Evolutionary conservation across 1,284 basidiomycete species (phyloP).

Genomic region (Pterulicium gracile): DNA sequence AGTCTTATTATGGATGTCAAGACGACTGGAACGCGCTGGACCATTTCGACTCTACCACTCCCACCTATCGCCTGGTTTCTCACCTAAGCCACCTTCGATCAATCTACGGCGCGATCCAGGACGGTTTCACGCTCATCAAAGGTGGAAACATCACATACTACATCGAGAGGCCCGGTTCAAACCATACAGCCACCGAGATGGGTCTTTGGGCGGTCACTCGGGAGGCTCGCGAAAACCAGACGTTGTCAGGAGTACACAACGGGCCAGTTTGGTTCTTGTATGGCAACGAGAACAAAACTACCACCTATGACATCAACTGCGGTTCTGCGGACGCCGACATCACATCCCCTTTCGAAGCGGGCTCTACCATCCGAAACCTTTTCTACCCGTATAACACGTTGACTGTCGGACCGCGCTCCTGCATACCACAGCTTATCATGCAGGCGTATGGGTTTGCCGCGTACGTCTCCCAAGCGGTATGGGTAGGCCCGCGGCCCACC

Average conservation of each 20-base stretch:
- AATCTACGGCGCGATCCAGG: slow-evolving; percentile 65
- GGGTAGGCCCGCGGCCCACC: slow-evolving; percentile 60
- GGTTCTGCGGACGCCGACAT: slow-evolving; percentile 44
- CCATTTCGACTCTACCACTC: slow-evolving; percentile 84
- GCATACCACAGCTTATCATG: slow-evolving; percentile 55
- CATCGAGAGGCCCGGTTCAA: slow-evolving; percentile 76
- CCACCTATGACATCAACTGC: slow-evolving; percentile 56
- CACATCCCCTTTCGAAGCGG: slow-evolving; percentile 60
- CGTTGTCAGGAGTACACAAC: slow-evolving; percentile 41
- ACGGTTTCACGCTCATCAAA: slow-evolving; percentile 73
- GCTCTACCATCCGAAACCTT: slow-evolving; percentile 58
- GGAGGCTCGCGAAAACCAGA: slow-evolving; percentile 47
- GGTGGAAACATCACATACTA: slow-evolving; percentile 74
- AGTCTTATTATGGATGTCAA: slow-evolving; percentile 66
- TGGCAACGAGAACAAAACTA: slow-evolving; percentile 73
- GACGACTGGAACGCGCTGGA: slow-evolving; percentile 87
- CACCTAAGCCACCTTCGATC: slow-evolving; percentile 65
- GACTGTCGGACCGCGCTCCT: slow-evolving; percentile 61
- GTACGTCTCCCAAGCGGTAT: slow-evolving; percentile 57
- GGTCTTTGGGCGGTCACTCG: slow-evolving; percentile 78
- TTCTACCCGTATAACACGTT: slow-evolving; percentile 78
- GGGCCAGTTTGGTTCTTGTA: slow-evolving; percentile 75
- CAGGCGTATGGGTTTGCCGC: slow-evolving; percentile 74
- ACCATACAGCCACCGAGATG: slow-evolving; percentile 68
- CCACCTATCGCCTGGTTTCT: slow-evolving; percentile 60